phyloP scores from a whole-genome alignment of 257 asterid species.

The Solanum stenotomum region DNA sequence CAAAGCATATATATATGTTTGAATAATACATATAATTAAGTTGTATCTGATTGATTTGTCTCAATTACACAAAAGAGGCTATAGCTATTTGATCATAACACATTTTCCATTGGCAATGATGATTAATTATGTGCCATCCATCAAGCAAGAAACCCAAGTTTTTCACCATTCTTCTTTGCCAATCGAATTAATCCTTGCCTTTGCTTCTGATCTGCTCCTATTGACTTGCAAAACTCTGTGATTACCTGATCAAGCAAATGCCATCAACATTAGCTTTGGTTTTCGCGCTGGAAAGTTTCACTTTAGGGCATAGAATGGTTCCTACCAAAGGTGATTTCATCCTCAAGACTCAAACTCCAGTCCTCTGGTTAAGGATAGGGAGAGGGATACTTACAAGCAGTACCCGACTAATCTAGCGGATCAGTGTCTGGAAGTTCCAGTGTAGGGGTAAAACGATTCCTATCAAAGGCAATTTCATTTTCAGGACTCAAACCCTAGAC shows the following conservation, averaged over 20 bases:
- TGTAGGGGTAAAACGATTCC: neutral
- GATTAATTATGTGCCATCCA: neutral
- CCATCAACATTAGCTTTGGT: neutral
- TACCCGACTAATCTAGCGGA: neutral
- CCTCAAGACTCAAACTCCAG: neutral
- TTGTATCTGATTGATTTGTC: neutral
- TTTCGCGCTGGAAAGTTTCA: neutral
- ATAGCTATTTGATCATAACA: neutral
- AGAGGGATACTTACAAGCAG: neutral
- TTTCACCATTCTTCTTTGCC: constrained; percentile 91
- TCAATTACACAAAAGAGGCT: neutral
- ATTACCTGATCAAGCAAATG: constrained; percentile 46
- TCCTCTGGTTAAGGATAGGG: neutral
- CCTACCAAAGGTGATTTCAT: neutral
- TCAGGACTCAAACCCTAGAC: neutral
- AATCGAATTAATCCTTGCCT: constrained; percentile 82
- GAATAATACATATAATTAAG: neutral
- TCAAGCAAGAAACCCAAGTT: constrained; percentile 81
- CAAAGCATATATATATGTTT: neutral
- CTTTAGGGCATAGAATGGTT: neutral
- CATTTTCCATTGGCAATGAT: neutral
- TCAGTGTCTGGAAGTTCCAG: neutral
- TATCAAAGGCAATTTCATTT: neutral
- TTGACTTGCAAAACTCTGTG: constrained; percentile 87
- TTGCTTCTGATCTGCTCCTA: constrained; percentile 87